These are phyloP conservation scores for Colletotrichum australisinense DNA, from an alignment of 2,329 filamentous ascomycete genomes.

Conservation along the genomic window DNA sequence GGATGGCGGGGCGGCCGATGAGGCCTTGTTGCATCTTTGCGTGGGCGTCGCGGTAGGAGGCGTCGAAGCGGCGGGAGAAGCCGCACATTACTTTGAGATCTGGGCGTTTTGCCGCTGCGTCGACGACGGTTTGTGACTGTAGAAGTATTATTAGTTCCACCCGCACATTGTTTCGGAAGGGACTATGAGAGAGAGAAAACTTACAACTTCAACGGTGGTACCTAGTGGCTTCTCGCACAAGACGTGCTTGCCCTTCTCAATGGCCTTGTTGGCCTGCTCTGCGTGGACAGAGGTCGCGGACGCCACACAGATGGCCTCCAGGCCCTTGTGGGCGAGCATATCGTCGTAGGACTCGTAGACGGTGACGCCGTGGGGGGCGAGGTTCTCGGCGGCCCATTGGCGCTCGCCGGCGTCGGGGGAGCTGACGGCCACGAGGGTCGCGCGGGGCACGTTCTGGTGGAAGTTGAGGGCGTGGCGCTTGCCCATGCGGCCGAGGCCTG, in stretches of 20 bases:
- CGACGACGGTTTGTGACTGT: constrained; percentile 70
- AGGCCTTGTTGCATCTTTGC: constrained; percentile 61
- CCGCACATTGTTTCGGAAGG: no score
- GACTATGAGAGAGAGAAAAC: no score
- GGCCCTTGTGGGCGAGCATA: constrained; percentile 53
- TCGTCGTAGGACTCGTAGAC: constrained; percentile 58
- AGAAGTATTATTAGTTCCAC: not conserved
- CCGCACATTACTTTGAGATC: constrained; percentile 70
- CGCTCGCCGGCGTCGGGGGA: constrained; percentile 57
- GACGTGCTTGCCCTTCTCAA: constrained; percentile 65
- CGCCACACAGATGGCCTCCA: constrained; percentile 53
- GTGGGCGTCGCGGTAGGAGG: constrained; percentile 71
- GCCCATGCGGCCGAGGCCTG: constrained; percentile 65
- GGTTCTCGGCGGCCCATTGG: constrained; percentile 55
- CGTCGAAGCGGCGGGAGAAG: constrained; percentile 64
- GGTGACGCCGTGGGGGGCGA: constrained; percentile 55
- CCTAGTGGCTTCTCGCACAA: constrained; percentile 70
- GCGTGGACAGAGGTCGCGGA: constrained; percentile 65
- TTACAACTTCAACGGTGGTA: constrained; percentile 68
- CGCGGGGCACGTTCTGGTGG: constrained; percentile 56
- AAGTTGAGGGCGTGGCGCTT: constrained; percentile 62
- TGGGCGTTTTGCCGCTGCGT: constrained; percentile 64
- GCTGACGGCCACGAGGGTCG: constrained; percentile 61
- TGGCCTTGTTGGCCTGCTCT: constrained; percentile 66
- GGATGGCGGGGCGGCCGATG: constrained; percentile 70